Evolutionary conservation across 345 rosid genomes (phyloP).

Genomic region (Atalantia buxifolia): DNA sequence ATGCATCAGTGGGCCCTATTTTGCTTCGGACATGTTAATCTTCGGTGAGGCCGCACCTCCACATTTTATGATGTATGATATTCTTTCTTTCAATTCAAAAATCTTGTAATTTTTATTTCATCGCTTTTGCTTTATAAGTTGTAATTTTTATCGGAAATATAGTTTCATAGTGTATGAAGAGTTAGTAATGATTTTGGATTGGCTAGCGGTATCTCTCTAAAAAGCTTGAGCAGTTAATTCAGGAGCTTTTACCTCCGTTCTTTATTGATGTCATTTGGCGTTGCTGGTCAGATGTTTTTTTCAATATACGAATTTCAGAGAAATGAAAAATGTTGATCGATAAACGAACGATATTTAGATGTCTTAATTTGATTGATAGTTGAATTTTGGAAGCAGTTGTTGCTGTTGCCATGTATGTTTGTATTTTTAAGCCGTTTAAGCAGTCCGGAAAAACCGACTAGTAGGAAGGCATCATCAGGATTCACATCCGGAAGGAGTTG

Average conservation of each 20-base stretch:
- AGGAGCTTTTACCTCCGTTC: conserved; percentile 15
- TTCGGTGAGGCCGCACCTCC: conserved; percentile 12
- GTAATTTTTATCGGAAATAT: conserved; percentile 19
- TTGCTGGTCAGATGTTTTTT: conserved; percentile 13
- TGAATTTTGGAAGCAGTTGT: too few species aligned
- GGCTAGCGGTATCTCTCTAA: conserved; percentile 2
- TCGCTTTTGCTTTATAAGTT: conserved; percentile 3
- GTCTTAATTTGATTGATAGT: not conserved
- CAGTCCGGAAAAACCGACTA: not conserved
- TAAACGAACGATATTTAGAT: too few species aligned
- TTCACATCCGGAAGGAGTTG: not conserved
- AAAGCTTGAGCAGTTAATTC: conserved; percentile 15
- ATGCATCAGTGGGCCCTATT: conserved; percentile 75
- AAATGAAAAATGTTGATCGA: not conserved
- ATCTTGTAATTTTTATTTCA: conserved; percentile 10
- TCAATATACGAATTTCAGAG: not conserved
- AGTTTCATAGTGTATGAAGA: conserved; percentile 36
- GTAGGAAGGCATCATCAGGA: not conserved
- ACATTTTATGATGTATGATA: conserved; percentile 30
- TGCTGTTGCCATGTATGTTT: not conserved
- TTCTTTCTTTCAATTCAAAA: conserved; percentile 8
- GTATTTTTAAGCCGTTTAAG: too few species aligned
- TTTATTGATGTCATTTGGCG: conserved; percentile 7
- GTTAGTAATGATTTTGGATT: conserved; percentile 28
- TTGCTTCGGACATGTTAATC: conserved; percentile 69